Evolutionary conservation across 306 rosid species (phyloP), one percentile per base, ranked within the genome.

Genomic region (Lupinus albus): DNA sequence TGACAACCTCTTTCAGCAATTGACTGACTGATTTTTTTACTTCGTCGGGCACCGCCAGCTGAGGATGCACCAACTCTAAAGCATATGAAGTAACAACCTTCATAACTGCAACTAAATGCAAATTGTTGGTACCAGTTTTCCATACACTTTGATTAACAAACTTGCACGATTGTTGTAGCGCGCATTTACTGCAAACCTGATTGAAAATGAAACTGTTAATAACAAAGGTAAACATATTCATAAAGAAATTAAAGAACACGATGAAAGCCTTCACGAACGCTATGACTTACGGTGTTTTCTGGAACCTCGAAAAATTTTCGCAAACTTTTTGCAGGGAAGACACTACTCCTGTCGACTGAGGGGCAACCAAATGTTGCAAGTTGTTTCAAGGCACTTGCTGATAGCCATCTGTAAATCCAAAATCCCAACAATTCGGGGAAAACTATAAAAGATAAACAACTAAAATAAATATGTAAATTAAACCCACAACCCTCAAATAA

Each of bases 291-390:
- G 7, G 79, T 67, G 63, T 76, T 62, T 64, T 81, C 95, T 75
- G 79, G 88, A 72, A 92, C 84, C 59, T 76, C 84, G 57, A 89
- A 87, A 63, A 80, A 84, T 12, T 68, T 81, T 0, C 93, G 89
- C 60, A 92, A 75, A 48, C 77, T 81, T 78, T 92, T 92, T 2
- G 88, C 89, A 12, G 89, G 76, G 33, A 86, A 78, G 68, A 86
- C 79, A 32, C 20, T 36, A 56, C 61, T 61, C 51, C 14, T 76
- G 49, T 15, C 45, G 8, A 18, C 50, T 7, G 86, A 75, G 62
- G 96, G 93, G 72, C 98, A 92, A 9, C 96, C 95, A 53, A 92
- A 79, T 58, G 41, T 35, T 8, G 81, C 88, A 68, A 92, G 83
- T 65, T 75, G 74, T 82, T 86, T 86, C 84, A 92, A 55, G 58